Evolutionary conservation across 1,139 yeast genomes (phyloP).

Genomic region (Protomyces lactucae-debilis): DNA sequence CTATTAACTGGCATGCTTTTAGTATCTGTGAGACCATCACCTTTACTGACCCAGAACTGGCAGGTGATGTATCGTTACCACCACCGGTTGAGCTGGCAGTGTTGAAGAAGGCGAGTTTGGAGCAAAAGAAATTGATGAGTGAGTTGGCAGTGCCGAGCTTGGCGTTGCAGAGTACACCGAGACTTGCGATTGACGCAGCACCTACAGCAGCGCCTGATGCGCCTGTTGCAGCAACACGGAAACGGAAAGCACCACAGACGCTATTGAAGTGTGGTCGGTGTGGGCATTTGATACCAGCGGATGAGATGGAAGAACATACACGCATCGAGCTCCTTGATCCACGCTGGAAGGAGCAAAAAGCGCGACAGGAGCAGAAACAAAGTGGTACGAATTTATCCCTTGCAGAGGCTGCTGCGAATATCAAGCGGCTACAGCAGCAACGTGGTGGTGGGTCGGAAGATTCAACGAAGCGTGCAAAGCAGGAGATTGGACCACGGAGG

Average conservation of each 20-base stretch:
- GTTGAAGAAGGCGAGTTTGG: slow-evolving; percentile 58
- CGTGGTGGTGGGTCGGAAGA: slow-evolving; percentile 27
- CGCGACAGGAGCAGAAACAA: slow-evolving; percentile 55
- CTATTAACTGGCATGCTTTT: slow-evolving; percentile 86
- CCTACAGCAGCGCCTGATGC: slow-evolving; percentile 28
- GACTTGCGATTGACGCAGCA: slow-evolving; percentile 33
- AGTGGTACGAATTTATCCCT: slow-evolving; percentile 59
- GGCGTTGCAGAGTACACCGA: slow-evolving; percentile 15
- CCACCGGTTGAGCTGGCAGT: slow-evolving; percentile 58
- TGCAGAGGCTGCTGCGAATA: slow-evolving; percentile 68
- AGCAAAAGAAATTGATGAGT: slow-evolving; percentile 42
- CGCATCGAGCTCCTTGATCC: slow-evolving; percentile 74
- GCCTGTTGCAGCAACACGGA: slow-evolving; percentile 27
- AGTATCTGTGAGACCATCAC: slow-evolving; percentile 62
- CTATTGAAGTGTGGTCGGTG: slow-evolving; percentile 55
- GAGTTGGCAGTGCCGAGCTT: slow-evolving; percentile 32
- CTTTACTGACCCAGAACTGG: slow-evolving; percentile 62
- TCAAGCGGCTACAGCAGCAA: slow-evolving; percentile 53
- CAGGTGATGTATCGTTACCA: slow-evolving; percentile 49
- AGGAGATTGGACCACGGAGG: slow-evolving; percentile 18
- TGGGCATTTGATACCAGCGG: slow-evolving; percentile 65
- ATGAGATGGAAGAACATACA: slow-evolving; percentile 68
- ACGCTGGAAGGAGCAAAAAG: slow-evolving; percentile 64
- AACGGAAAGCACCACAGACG: slow-evolving; percentile 28
- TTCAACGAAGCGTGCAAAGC: slow-evolving; percentile 1